These are phyloP conservation scores for Beauveria caledonica DNA, from an alignment of 2,329 filamentous ascomycete species.

Conservation along the genomic window DNA sequence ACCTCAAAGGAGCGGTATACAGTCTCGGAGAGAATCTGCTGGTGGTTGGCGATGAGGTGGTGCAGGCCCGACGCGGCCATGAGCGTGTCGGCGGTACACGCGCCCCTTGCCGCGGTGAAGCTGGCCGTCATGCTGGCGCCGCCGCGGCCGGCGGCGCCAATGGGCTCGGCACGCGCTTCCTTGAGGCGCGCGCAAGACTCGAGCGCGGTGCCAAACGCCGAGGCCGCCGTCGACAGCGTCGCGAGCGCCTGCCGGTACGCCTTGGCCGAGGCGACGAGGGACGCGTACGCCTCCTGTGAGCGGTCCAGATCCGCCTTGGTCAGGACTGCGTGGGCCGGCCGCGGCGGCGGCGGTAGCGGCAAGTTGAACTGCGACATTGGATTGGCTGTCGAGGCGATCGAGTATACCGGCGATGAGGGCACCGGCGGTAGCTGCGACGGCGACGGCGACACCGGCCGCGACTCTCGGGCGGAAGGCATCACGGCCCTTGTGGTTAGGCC, in stretches of 20 bases:
- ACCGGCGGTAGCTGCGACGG: constrained; percentile 51
- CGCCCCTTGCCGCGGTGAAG: constrained; percentile 35
- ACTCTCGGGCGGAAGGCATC: constrained; percentile 26
- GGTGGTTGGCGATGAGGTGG: constrained; percentile 60
- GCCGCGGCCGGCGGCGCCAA: constrained; percentile 30
- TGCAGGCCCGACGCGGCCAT: constrained; percentile 57
- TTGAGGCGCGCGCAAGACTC: constrained; percentile 62
- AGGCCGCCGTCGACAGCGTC: constrained; percentile 51
- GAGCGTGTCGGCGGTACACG: constrained; percentile 56
- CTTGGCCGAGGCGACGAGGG: constrained; percentile 54
- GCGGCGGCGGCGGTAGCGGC: constrained; percentile 52
- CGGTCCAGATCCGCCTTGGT: constrained; percentile 55
- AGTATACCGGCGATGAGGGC: constrained; percentile 56
- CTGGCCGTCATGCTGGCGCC: constrained; percentile 34
- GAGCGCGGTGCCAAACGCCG: constrained; percentile 55
- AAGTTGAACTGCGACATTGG: constrained; percentile 51
- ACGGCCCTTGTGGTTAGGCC: neutral
- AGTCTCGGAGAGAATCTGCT: constrained; percentile 61
- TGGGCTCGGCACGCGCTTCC: constrained; percentile 53
- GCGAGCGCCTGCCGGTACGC: constrained; percentile 55
- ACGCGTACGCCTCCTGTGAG: constrained; percentile 54
- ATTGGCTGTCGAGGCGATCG: constrained; percentile 54
- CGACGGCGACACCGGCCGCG: constrained; percentile 39
- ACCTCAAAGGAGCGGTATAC: constrained; percentile 62
- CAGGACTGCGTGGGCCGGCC: constrained; percentile 49